Evolutionary conservation across 495 filamentous ascomycete genomes (phyloP).

Genomic region (Tuber brumale): DNA sequence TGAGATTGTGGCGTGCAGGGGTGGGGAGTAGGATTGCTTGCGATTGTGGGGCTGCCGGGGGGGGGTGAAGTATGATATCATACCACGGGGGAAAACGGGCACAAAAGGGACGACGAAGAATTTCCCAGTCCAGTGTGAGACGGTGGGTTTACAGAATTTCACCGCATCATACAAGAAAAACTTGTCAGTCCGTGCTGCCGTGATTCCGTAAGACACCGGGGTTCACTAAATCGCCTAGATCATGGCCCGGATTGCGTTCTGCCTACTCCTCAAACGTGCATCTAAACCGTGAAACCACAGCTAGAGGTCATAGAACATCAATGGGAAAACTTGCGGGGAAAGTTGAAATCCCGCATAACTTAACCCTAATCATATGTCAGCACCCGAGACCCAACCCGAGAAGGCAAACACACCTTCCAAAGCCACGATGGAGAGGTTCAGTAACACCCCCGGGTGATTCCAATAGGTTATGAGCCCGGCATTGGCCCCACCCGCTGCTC

Average conservation of each 20-base stretch:
- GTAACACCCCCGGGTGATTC: neutral
- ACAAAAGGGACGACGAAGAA: neutral
- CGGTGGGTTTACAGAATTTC: neutral
- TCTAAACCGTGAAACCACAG: neutral
- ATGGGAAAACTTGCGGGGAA: neutral
- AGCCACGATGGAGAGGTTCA: neutral
- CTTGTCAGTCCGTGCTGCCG: too few species aligned
- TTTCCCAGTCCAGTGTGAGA: neutral
- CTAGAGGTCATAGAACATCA: neutral
- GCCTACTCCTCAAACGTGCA: neutral
- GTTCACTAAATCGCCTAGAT: neutral
- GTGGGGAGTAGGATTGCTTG: neutral
- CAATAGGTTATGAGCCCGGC: slow-evolving; percentile 2
- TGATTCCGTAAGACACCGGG: neutral
- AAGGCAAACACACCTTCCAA: neutral
- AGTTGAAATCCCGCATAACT: neutral
- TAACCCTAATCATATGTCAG: neutral
- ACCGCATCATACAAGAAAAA: neutral
- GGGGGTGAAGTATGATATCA: neutral
- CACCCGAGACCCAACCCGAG: neutral
- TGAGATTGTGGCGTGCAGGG: neutral
- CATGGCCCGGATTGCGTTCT: neutral
- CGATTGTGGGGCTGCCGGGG: too few species aligned
- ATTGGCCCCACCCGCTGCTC: neutral
- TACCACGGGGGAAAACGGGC: neutral